A percentile compares a stretch with the other conserved stretches of the same genome.
Conservation (phyloP, 2,329 filamentous ascomycete species). For the Fusarium oxysporum region DNA sequence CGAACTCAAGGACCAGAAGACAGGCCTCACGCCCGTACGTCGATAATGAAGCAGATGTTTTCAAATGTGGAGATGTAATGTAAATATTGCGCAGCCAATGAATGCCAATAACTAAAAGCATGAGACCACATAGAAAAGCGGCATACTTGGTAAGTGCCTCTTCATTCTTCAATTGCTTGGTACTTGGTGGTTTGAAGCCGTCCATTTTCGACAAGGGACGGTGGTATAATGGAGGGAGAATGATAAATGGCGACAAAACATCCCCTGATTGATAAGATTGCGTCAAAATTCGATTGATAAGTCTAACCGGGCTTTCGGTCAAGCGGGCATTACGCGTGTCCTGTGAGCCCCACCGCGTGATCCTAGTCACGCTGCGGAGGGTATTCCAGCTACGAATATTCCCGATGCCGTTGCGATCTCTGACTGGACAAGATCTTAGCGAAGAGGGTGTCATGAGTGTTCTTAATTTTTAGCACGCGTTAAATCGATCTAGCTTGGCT, state of each 20-base stretch:
- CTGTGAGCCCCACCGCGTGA: neutral
- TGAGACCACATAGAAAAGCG: neutral
- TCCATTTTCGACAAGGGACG: neutral
- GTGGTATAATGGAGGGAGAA: neutral
- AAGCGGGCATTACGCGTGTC: neutral
- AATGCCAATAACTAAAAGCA: neutral
- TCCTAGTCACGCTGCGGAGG: neutral
- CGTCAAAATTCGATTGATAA: neutral
- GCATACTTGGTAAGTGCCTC: slow-evolving; percentile 1
- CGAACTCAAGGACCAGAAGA: neutral
- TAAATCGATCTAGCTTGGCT: neutral
- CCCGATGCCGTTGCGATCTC: neutral
- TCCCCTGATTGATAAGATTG: neutral
- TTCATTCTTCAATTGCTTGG: slow-evolving; percentile 5
- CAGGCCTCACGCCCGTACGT: neutral
- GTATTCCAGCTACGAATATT: neutral
- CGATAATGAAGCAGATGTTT: rapidly evolving
- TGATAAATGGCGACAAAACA: neutral
- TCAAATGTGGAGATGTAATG: neutral
- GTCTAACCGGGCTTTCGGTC: neutral
- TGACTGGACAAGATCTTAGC: neutral
- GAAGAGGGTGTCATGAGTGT: neutral
- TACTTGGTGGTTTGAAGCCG: neutral
- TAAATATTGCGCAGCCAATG: neutral
- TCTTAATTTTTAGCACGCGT: neutral